A percentile compares a stretch with the other conserved stretches of the same genome.
Conservation (phyloP, 352 stramenopile genomes). For the Pythium oligandrum region DNA sequence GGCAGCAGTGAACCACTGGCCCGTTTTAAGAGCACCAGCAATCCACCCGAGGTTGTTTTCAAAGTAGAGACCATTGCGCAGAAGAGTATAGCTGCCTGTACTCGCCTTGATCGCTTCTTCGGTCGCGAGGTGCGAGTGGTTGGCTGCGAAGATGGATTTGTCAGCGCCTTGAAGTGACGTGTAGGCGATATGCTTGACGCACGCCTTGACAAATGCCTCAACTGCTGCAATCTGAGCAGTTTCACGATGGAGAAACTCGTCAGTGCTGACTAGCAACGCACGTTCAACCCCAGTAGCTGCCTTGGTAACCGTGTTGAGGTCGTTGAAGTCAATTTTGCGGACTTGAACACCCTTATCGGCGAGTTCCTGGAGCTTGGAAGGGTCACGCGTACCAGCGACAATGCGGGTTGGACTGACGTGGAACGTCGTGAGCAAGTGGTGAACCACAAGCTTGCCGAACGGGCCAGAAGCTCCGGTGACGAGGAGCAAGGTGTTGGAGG, state of each 20-base stretch:
- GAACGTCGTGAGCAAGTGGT: neutral
- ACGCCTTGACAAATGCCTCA: neutral
- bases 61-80: slow-evolving; percentile 9
- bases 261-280: neutral
- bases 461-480: neutral
- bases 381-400: neutral
- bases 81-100: slow-evolving; percentile 2
- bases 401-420: neutral
- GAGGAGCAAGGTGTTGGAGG: slow-evolving; percentile 9
- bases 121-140: no score
- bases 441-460: neutral
- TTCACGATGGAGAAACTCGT: neutral
- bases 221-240: neutral
- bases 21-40: neutral
- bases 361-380: neutral
- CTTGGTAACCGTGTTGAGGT: neutral
- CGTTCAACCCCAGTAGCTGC: neutral
- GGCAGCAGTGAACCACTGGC: neutral
- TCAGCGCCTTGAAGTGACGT: neutral
- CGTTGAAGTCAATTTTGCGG: neutral
- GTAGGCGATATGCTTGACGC: neutral
- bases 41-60: slow-evolving; percentile 7
- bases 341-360: neutral
- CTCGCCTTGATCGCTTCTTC: no score
- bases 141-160: neutral